These are phyloP conservation scores for Scedosporium aurantiacum DNA, from an alignment of 2,329 filamentous ascomycete genomes.

Conservation along the genomic window DNA sequence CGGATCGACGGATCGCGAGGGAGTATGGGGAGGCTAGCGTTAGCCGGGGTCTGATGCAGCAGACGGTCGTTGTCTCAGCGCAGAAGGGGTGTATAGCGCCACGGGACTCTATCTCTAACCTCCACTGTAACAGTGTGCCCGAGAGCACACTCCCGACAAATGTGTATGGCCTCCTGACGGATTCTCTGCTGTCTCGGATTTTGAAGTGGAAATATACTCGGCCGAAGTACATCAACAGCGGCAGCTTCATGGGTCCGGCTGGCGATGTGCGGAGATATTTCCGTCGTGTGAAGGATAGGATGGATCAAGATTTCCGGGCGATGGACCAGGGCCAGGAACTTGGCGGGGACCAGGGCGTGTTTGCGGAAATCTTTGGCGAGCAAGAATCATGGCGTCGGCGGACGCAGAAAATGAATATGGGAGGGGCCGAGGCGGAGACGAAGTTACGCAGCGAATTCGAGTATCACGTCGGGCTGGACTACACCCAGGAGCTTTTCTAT, in stretches of 20 bases:
- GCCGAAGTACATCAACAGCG: constrained; percentile 11
- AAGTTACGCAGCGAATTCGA: constrained; percentile 13
- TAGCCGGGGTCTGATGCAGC: not conserved
- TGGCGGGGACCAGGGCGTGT: constrained; percentile 20
- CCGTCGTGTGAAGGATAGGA: not conserved
- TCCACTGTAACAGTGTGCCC: constrained; percentile 9
- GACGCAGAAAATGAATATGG: not conserved
- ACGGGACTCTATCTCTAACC: constrained; percentile 5
- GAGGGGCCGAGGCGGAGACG: not conserved
- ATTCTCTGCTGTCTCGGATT: constrained; percentile 3
- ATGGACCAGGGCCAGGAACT: constrained; percentile 8
- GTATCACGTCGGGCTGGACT: constrained; percentile 18
- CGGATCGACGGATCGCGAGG: not conserved
- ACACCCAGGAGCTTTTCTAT: constrained; percentile 18
- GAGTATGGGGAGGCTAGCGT: not conserved
- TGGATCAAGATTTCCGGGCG: not conserved
- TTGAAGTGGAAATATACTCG: constrained; percentile 1
- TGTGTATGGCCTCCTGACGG: constrained; percentile 10
- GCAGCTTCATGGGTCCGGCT: constrained; percentile 8
- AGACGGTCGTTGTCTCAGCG: not conserved
- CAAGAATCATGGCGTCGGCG: constrained; percentile 25
- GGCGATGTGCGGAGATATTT: constrained; percentile 7
- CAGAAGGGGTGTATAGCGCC: not conserved
- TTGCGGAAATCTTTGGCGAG: constrained; percentile 20
- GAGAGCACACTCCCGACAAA: constrained; percentile 9